Conservation (phyloP, 345 rosid genomes). For the Salix viminalis region DNA sequence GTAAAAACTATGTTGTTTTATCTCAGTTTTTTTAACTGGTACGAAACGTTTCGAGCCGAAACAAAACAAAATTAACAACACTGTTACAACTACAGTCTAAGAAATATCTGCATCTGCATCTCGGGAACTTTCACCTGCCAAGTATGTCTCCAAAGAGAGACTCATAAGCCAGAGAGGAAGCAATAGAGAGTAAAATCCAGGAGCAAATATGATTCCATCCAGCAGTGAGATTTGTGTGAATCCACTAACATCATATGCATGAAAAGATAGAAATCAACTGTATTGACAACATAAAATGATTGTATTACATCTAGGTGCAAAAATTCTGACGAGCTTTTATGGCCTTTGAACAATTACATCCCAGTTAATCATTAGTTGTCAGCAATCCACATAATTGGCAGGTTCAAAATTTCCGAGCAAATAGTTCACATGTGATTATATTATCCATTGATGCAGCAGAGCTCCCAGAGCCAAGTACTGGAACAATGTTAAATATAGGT, state of each 20-base stretch:
- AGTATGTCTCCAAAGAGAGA: background rate
- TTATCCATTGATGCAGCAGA: conserved; percentile 51
- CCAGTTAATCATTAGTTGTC: background rate
- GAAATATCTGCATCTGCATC: background rate
- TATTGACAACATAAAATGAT: background rate
- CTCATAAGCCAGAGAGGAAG: background rate
- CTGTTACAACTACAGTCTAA: background rate
- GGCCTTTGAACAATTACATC: background rate
- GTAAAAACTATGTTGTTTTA: no score
- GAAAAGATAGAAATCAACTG: background rate
- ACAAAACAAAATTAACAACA: no score
- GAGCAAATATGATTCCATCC: background rate
- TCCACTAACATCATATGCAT: background rate
- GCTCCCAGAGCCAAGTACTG: conserved; percentile 60
- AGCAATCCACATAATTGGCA: background rate
- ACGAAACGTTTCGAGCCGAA: no score
- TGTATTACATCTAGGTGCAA: background rate
- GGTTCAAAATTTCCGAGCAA: conserved; percentile 51
- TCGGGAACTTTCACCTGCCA: background rate
- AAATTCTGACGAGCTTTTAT: background rate
- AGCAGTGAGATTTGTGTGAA: background rate
- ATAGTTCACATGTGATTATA: conserved; percentile 63
- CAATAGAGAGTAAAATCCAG: background rate
- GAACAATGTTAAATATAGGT: conserved; percentile 55
- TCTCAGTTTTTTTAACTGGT: no score